Evolutionary conservation across 139 green algal species (phyloP), one percentile per base, ranked within the genome.

Genomic region (Eudorina sp.): DNA sequence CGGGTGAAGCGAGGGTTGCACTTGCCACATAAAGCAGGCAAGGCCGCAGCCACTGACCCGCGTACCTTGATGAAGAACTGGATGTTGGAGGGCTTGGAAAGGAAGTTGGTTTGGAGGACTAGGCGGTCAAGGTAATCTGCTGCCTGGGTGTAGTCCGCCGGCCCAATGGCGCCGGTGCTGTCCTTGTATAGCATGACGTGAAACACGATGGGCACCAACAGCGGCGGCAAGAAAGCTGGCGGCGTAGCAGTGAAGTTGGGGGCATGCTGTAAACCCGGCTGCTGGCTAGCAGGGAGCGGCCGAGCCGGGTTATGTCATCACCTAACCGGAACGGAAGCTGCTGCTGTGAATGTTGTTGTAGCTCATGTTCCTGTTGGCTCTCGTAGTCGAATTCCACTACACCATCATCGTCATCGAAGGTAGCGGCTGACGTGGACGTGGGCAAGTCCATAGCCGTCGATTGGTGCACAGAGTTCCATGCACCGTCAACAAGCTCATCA

Each of bases 151-250:
- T 70, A 69, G 11, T 70, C 31, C 0, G 31, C 3, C 18, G 82
- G 82, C 5, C 46, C 82, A 31, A 55, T 46, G 18, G 27, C 21
- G 68, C 66, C 82, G 25, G 43, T 58, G 9, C 0, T 46, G 48
- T 69, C 66, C 3, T n/a, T 70, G 62, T 88, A 88, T n/a, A 70
- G 60, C 82, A 88, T 69, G 36, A 88, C 6, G 68, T 88, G 82
- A 45, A 88, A 79, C 3, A 88, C 34, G 27, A 88, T 19, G 13
- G 82, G 82, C 1, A 70, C 13, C 29, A 53, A 18, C 0, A 88
- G 27, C 21, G 46, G 9, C 31, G 66, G 46, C 82, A 88, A 29
- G 14, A 5, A 16, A 6, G 38, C 29, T 0, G 82, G 82, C 31
- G 62, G 2, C 21, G 40, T 3, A 2, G 29, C 7, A 6, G 25